Evolutionary conservation across 2,329 filamentous ascomycete genomes (phyloP).

Genomic region (Pyricularia pennisetigena): DNA sequence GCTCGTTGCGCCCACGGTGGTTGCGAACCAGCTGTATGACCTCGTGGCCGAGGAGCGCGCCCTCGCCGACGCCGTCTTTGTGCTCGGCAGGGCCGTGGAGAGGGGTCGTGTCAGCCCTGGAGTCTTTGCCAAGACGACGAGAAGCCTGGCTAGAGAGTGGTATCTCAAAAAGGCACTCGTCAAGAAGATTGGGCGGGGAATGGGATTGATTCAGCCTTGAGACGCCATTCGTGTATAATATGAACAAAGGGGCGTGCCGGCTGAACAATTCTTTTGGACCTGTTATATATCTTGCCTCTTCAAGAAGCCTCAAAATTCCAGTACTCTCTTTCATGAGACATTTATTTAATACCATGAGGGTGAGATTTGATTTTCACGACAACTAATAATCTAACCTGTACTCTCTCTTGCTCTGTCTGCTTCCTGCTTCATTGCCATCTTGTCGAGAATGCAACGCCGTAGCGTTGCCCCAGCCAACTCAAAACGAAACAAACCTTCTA

Average conservation of each 20-base stretch:
- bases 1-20: conserved; percentile 85
- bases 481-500: background rate
- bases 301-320: background rate
- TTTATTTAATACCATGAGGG: background rate
- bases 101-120: conserved; percentile 58
- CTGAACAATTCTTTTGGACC: background rate
- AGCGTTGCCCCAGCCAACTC: background rate
- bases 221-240: background rate
- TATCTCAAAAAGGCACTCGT: conserved; percentile 76
- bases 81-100: conserved; percentile 66
- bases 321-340: background rate
- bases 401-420: background rate
- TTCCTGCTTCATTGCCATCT: background rate
- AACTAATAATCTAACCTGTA: background rate
- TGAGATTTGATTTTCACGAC: background rate
- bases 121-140: conserved; percentile 71
- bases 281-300: background rate
- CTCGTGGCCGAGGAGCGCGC: conserved; percentile 83
- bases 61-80: conserved; percentile 77
- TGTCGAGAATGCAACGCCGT: background rate
- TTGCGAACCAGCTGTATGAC: conserved; percentile 85
- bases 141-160: conserved; percentile 67
- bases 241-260: background rate
- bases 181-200: conserved; percentile 65
- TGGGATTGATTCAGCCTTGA: conserved; percentile 44